These are phyloP conservation scores for Xylaria sp. DNA, from an alignment of 495 filamentous ascomycete species.

Conservation along the genomic window DNA sequence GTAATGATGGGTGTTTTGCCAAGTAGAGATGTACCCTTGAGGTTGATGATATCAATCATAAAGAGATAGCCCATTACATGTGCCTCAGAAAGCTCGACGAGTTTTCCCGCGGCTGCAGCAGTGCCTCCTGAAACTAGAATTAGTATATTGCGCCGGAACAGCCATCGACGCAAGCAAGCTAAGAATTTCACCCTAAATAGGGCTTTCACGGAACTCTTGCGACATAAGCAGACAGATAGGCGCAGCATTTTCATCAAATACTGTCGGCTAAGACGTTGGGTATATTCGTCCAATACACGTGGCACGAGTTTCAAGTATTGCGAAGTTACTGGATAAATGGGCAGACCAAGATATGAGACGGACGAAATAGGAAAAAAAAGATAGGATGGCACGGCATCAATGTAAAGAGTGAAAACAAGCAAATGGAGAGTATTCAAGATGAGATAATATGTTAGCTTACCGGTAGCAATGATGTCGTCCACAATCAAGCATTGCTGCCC, in stretches of 20 bases:
- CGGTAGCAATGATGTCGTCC: slow-evolving; percentile 98
- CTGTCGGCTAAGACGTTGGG: too few species aligned
- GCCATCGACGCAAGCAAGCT: neutral
- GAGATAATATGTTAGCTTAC: slow-evolving; percentile 58
- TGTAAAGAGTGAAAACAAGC: neutral
- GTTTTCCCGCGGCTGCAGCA: slow-evolving; percentile 82
- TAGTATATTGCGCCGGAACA: slow-evolving; percentile 7
- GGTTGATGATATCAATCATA: slow-evolving; percentile 93
- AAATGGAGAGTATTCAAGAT: neutral
- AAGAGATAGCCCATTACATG: slow-evolving; percentile 87
- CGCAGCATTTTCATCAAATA: neutral
- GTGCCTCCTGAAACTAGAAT: slow-evolving; percentile 74
- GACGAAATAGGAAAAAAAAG: slow-evolving; percentile 23
- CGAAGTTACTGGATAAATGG: neutral
- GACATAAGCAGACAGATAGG: neutral
- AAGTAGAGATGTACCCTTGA: slow-evolving; percentile 90
- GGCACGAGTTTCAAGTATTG: neutral
- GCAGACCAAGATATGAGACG: neutral
- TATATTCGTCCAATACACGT: neutral
- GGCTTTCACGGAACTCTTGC: neutral
- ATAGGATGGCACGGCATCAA: slow-evolving; percentile 15
- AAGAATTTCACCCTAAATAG: neutral
- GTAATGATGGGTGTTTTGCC: slow-evolving; percentile 80
- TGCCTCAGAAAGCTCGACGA: slow-evolving; percentile 87
- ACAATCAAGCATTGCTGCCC: slow-evolving; percentile 92